Evolutionary conservation across 1,139 yeast species (phyloP).

Genomic region (Sugiyamaella neomexicana): DNA sequence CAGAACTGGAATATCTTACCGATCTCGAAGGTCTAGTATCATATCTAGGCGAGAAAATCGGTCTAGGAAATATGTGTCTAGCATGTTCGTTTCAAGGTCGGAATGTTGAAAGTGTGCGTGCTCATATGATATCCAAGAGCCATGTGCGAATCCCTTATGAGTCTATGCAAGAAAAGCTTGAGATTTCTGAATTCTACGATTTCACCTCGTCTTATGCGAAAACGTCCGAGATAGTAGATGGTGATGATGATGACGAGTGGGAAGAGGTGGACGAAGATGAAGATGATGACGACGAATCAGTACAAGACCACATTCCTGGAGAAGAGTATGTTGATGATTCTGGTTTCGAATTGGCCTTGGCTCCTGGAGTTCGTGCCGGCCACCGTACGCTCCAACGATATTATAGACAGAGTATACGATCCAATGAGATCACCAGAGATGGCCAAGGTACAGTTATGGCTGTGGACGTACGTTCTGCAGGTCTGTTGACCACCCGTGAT

Average conservation of each 20-base stretch:
- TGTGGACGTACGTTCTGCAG: slow-evolving; percentile 74
- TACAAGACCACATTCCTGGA: slow-evolving; percentile 47
- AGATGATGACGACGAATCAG: slow-evolving; percentile 47
- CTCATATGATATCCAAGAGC: slow-evolving; percentile 81
- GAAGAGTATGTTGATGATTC: slow-evolving; percentile 52
- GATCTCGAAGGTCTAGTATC: slow-evolving; percentile 70
- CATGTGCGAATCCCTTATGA: slow-evolving; percentile 93
- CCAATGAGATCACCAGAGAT: slow-evolving; percentile 70
- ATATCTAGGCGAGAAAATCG: slow-evolving; percentile 79
- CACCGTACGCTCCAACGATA: slow-evolving; percentile 87
- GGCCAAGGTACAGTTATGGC: slow-evolving; percentile 95
- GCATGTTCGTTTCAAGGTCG: slow-evolving; percentile 83
- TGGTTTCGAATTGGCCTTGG: slow-evolving; percentile 79
- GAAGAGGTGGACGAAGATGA: slow-evolving; percentile 46
- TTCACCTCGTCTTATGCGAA: slow-evolving; percentile 70
- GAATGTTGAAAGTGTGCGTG: slow-evolving; percentile 81
- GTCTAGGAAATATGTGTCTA: slow-evolving; percentile 82
- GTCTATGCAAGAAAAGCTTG: slow-evolving; percentile 72
- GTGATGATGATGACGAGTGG: slow-evolving; percentile 44
- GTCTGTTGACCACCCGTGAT: slow-evolving; percentile 48
- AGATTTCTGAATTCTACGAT: slow-evolving; percentile 82
- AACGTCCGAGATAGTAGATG: slow-evolving; percentile 35
- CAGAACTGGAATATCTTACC: slow-evolving; percentile 69
- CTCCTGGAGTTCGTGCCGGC: slow-evolving; percentile 84
- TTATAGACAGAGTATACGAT: slow-evolving; percentile 78